These are phyloP conservation scores for Boletellus ananas DNA, from an alignment of 768 basidiomycete species.

Conservation along the genomic window DNA sequence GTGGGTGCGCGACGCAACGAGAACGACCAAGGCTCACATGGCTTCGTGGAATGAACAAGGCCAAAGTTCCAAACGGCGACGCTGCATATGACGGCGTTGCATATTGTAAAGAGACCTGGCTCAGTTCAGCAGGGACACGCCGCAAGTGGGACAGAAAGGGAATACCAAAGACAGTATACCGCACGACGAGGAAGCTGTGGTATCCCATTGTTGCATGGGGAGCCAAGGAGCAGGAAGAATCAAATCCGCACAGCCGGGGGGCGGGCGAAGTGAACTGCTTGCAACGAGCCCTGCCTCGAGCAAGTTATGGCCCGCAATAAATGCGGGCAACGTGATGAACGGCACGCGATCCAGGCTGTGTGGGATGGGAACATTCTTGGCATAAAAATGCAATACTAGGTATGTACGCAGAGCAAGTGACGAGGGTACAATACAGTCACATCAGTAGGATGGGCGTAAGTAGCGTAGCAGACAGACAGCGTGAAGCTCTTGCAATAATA, in stretches of 20 bases:
- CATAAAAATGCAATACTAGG: neutral
- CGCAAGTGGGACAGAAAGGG: neutral
- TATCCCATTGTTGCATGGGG: constrained; percentile 35
- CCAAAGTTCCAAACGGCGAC: constrained; percentile 69
- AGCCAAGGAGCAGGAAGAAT: too few species aligned
- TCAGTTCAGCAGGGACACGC: constrained; percentile 1
- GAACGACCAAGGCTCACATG: constrained; percentile 36
- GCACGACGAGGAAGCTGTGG: constrained; percentile 42
- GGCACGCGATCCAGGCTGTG: constrained; percentile 16
- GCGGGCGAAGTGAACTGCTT: constrained; percentile 1
- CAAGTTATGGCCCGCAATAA: neutral
- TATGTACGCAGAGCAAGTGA: constrained; percentile 13
- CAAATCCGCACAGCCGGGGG: constrained; percentile 33
- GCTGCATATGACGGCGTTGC: constrained; percentile 61
- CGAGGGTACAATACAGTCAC: constrained; percentile 15
- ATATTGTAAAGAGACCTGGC: constrained; percentile 57
- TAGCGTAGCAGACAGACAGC: constrained; percentile 19
- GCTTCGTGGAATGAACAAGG: constrained; percentile 37
- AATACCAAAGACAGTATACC: constrained; percentile 60
- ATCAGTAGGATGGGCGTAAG: constrained; percentile 13
- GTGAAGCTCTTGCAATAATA: constrained; percentile 19
- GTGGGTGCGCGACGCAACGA: neutral
- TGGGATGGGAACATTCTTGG: constrained; percentile 10
- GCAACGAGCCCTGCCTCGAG: constrained; percentile 26
- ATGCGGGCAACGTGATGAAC: constrained; percentile 9